Conservation (phyloP, 1,139 yeast genomes). For the Scheffersomyces illinoinensis region DNA sequence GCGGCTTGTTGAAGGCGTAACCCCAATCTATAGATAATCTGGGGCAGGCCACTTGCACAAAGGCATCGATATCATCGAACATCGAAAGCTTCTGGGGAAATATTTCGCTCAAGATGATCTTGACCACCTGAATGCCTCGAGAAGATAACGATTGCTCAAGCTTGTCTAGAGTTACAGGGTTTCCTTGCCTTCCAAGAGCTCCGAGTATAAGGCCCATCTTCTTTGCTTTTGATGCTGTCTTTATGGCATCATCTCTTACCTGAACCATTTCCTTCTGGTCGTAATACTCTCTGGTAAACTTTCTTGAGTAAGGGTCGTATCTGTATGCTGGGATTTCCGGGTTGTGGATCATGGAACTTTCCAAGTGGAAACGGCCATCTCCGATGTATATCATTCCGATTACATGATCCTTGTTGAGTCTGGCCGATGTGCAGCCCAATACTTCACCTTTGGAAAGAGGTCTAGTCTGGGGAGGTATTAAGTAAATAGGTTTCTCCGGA, state of each 20-base stretch:
- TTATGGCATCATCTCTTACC: conserved; percentile 74
- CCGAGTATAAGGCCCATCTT: conserved; percentile 87
- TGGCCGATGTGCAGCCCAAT: conserved; percentile 91
- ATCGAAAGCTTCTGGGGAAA: conserved; percentile 92
- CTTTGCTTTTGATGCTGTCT: conserved; percentile 52
- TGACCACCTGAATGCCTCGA: conserved; percentile 69
- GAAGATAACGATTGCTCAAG: conserved; percentile 54
- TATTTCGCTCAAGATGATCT: conserved; percentile 85
- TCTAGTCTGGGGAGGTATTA: conserved; percentile 85
- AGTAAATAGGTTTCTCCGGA: conserved; percentile 52
- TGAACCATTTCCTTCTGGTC: conserved; percentile 80
- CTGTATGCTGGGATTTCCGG: conserved; percentile 90
- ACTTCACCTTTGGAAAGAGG: conserved; percentile 97
- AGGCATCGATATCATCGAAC: conserved; percentile 92
- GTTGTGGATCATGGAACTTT: conserved; percentile 95
- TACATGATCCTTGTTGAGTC: conserved; percentile 59
- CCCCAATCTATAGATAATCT: conserved; percentile 98
- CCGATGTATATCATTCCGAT: conserved; percentile 90
- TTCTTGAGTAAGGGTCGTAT: conserved; percentile 92
- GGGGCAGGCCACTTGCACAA: conserved; percentile 98
- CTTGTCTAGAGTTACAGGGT: conserved; percentile 68
- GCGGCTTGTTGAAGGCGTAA: conserved; percentile 89
- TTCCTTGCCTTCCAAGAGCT: conserved; percentile 97
- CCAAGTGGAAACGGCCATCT: conserved; percentile 95
- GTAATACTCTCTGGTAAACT: conserved; percentile 84